phyloP scores from a whole-genome alignment of 495 filamentous ascomycete species.

The Xylaria palmicola region DNA sequence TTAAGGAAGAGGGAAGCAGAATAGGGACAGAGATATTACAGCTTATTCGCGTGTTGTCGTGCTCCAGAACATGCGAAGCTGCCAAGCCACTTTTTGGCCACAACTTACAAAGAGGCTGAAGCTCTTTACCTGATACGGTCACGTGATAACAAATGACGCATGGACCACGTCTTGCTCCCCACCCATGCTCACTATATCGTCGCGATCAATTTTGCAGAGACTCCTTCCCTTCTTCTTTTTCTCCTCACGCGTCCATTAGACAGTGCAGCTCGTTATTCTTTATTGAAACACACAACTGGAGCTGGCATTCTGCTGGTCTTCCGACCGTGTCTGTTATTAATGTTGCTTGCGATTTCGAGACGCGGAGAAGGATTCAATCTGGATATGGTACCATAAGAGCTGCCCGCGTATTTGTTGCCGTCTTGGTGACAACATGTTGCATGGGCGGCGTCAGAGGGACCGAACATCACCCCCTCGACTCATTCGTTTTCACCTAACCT shows the following conservation, averaged over 20 bases:
- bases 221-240: slow-evolving; percentile 28
- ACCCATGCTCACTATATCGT: slow-evolving; percentile 19
- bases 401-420: slow-evolving; percentile 66
- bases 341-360: slow-evolving; percentile 76
- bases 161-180: slow-evolving; percentile 1
- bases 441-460: slow-evolving; percentile 89
- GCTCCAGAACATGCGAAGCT: slow-evolving; percentile 4
- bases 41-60: too few relatives aligned
- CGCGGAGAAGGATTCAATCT: slow-evolving; percentile 68
- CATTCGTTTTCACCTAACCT: background rate
- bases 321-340: slow-evolving; percentile 59
- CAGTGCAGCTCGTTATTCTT: slow-evolving; percentile 76
- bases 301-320: slow-evolving; percentile 68
- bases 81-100: slow-evolving; percentile 26
- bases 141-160: slow-evolving; percentile 6
- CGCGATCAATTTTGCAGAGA: slow-evolving; percentile 15
- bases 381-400: slow-evolving; percentile 82
- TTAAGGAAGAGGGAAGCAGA: too few relatives aligned
- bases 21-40: too few relatives aligned
- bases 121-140: background rate
- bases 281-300: slow-evolving; percentile 45
- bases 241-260: slow-evolving; percentile 74
- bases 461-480: slow-evolving; percentile 52
- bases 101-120: too few relatives aligned
- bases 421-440: slow-evolving; percentile 54